Base-by-base conservation (phyloP, 768 basidiomycete species). In the Tulasnella sp. region DNA sequence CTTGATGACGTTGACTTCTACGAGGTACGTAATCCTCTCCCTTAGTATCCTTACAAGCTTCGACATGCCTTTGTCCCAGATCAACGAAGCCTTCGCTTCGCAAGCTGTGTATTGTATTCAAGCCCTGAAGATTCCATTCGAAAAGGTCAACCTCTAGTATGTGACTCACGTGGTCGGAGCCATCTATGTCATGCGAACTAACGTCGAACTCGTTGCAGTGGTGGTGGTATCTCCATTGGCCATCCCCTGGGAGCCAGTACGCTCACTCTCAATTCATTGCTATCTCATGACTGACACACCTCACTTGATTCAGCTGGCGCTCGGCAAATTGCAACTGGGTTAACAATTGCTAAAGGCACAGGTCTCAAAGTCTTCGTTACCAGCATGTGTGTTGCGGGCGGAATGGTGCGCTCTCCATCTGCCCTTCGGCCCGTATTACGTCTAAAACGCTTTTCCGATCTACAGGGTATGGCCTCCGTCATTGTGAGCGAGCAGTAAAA, bases 221-320 rank as follows among this genome's bases (percentile, higher is more conserved):
- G 95, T 58, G 95, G 96, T 77, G 94, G 93, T 12, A 96, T 96
- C 79, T 94, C 93, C 31, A 85, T 96, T 67, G 94, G 94, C 12
- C 94, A 96, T 81, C 94, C 95, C 2, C 89, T 96, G 37, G 94
- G 93, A 34, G 90, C 89, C 84, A 94, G 89, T 91, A 82, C 79
- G 91, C 89, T 0, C 80, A 71, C n/a, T 15, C 9, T 2, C 76
- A 72, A n/a, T 77, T 12, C 6, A 25, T 12, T 8, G 6, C 54
- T 25, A n/a, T n/a, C n/a, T 14, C 6, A 19, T 25, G 4, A 3
- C 54, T 74, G 19, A 22, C 45, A 76, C n/a, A n/a, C 40, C 31
- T 37, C 42, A 7, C 31, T n/a, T n/a, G n/a, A n/a, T 45, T 54
- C 29, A 73, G 72, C 72, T 22, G 72, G 72, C 25, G 72, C 72